phyloP scores from a whole-genome alignment of 805 yeast species.

The baker's yeast (Saccharomyces cerevisiae) region DNA sequence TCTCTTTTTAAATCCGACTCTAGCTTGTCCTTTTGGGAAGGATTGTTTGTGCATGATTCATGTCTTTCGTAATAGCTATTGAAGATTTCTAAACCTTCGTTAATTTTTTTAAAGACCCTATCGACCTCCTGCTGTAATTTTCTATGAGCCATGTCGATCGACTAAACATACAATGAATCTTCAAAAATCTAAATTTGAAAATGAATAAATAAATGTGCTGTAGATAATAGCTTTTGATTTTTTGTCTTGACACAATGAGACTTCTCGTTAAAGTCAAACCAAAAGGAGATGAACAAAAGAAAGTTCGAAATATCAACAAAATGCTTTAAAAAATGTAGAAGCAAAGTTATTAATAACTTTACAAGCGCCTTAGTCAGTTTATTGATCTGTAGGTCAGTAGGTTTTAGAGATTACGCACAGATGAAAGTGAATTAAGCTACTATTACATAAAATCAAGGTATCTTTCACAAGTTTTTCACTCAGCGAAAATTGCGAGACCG shows the following conservation, averaged over 20 bases:
- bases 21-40: conserved; percentile 85
- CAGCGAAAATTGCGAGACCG: not conserved
- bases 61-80: conserved; percentile 83
- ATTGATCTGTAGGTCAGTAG: not conserved
- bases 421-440: not conserved
- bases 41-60: conserved; percentile 63
- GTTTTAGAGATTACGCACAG: not conserved
- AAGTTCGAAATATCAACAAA: not conserved
- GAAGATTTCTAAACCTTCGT: conserved; percentile 81
- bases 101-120: conserved; percentile 76
- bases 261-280: not conserved
- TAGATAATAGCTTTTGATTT: not conserved
- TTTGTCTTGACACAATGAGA: not conserved
- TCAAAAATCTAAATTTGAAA: not conserved
- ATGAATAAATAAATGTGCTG: not conserved
- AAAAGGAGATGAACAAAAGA: not conserved
- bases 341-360: not conserved
- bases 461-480: not conserved
- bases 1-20: conserved; percentile 91
- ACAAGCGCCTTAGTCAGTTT: not conserved
- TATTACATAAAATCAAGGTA: not conserved
- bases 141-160: conserved; percentile 36
- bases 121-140: conserved; percentile 68
- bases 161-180: not conserved
- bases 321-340: not conserved